Conservation (phyloP, 192 early-diverging fungal species). For the Linnemannia elongata region DNA sequence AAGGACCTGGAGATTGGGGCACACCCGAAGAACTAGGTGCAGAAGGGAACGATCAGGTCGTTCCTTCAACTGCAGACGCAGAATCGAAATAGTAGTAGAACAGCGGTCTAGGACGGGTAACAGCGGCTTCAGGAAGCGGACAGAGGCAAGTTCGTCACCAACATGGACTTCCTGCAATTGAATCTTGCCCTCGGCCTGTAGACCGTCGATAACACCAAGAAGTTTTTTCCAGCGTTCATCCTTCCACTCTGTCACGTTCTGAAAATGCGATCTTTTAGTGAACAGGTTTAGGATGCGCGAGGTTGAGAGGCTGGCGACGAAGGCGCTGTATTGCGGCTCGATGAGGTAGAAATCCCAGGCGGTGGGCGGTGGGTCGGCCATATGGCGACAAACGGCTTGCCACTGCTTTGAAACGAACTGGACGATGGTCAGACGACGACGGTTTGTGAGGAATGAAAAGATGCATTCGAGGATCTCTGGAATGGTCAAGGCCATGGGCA, state of each 20-base stretch:
- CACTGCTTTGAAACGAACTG: slow-evolving; percentile 13
- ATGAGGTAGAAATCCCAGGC: slow-evolving; percentile 1
- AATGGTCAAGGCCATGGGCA: slow-evolving; percentile 4
- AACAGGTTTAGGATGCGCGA: background rate
- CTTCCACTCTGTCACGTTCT: background rate
- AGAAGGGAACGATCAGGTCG: slow-evolving; percentile 1
- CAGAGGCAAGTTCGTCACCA: background rate
- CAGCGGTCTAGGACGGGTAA: background rate
- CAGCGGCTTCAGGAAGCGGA: background rate
- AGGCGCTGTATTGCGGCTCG: background rate
- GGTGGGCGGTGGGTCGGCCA: background rate
- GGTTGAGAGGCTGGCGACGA: background rate
- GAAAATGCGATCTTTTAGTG: background rate
- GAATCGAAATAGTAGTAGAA: background rate
- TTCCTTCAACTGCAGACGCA: background rate
- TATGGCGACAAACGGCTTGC: slow-evolving; percentile 2
- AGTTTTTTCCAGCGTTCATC: background rate
- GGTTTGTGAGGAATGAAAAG: background rate
- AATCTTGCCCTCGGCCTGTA: background rate
- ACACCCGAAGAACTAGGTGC: background rate
- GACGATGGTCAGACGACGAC: background rate
- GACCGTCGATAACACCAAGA: background rate
- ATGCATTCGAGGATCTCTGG: slow-evolving; percentile 25
- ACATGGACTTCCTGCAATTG: background rate
- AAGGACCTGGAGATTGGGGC: background rate